These are phyloP conservation scores for Cadophora sp. DNA, from an alignment of 2,329 filamentous ascomycete species.

Conservation along the genomic window DNA sequence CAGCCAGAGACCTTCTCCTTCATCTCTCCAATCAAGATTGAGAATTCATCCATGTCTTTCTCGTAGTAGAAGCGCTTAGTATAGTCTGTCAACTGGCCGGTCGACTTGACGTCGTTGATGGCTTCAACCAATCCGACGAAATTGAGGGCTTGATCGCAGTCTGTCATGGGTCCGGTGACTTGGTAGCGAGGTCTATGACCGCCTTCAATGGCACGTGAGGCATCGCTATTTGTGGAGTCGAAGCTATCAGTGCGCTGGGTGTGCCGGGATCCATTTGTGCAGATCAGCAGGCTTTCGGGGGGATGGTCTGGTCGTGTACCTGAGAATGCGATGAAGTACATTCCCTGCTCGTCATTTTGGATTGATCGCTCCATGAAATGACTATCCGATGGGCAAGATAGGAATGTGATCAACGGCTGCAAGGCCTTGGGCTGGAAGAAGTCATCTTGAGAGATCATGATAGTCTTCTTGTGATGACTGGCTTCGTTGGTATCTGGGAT, in stretches of 20 bases:
- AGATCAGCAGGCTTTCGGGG: neutral
- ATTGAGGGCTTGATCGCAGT: constrained; percentile 34
- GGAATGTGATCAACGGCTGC: constrained; percentile 24
- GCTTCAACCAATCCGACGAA: constrained; percentile 26
- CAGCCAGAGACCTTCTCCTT: neutral
- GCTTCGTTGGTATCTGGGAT: neutral
- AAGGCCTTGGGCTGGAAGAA: constrained; percentile 34
- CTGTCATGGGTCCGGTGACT: constrained; percentile 30
- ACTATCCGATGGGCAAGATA: constrained; percentile 13
- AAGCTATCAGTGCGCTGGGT: neutral
- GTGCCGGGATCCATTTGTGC: neutral
- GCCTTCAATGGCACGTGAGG: neutral
- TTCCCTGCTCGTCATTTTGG: constrained; percentile 12
- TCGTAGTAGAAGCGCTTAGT: neutral
- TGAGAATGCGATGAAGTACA: constrained; percentile 12
- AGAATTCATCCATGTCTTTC: neutral
- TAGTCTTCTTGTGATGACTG: neutral
- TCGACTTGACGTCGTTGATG: constrained; percentile 10
- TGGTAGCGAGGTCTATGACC: neutral
- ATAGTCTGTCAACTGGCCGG: neutral
- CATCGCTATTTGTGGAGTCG: neutral
- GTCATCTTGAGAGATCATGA: constrained; percentile 35
- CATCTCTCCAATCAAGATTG: neutral
- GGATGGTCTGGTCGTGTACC: neutral
- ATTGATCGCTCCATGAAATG: constrained; percentile 17